phyloP scores from a whole-genome alignment of 306 rosid genomes.

The Begonia loranthoides region DNA sequence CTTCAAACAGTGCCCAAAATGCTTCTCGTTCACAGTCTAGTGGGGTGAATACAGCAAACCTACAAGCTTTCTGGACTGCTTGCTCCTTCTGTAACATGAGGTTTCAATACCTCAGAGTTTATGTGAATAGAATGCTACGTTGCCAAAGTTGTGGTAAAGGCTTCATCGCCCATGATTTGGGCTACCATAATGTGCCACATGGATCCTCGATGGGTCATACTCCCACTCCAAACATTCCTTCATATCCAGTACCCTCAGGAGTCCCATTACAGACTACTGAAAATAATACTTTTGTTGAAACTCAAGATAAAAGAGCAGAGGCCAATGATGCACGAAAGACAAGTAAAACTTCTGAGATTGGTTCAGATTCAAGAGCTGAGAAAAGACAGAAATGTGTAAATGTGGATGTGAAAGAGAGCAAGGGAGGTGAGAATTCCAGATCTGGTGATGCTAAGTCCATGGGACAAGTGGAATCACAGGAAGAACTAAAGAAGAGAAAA shows the following conservation, averaged over 20 bases:
- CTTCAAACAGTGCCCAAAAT: slow-evolving; percentile 6
- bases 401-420: slow-evolving; percentile 22
- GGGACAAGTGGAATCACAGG: slow-evolving; percentile 17
- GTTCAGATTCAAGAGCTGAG: slow-evolving; percentile 16
- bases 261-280: slow-evolving; percentile 11
- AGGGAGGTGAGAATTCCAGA: slow-evolving; percentile 15
- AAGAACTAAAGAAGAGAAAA: slow-evolving; percentile 33
- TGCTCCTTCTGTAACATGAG: slow-evolving; percentile 42
- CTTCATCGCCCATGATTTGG: slow-evolving; percentile 38
- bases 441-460: slow-evolving; percentile 23
- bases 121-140: slow-evolving; percentile 21
- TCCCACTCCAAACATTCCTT: too few relatives aligned
- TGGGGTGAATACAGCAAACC: slow-evolving; percentile 20
- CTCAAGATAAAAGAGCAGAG: slow-evolving; percentile 5
- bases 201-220: slow-evolving; percentile 24
- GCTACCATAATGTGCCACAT: slow-evolving; percentile 17
- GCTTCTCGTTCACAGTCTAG: slow-evolving; percentile 15
- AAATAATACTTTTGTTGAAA: slow-evolving; percentile 10
- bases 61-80: slow-evolving; percentile 57
- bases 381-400: slow-evolving; percentile 17
- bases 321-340: slow-evolving; percentile 12
- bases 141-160: slow-evolving; percentile 42
- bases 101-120: slow-evolving; percentile 36
- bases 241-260: slow-evolving; percentile 17
- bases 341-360: slow-evolving; percentile 20